Conservation (phyloP, 352 stramenopile genomes). For the Globisporangium middletonii region DNA sequence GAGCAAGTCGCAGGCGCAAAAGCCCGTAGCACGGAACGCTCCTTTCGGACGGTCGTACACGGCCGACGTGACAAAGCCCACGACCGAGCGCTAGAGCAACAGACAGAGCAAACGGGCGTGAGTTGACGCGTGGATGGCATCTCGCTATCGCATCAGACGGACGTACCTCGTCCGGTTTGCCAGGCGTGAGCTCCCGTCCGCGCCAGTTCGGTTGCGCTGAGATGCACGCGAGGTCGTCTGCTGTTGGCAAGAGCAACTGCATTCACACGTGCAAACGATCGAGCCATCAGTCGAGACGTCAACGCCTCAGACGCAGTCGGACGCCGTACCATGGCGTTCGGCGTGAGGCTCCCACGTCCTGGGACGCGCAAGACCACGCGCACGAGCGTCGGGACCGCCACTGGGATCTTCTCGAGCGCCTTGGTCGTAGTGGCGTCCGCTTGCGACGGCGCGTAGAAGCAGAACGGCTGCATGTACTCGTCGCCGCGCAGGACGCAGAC, state of each 20-base stretch:
- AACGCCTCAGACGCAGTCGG: background rate
- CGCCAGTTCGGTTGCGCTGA: constrained; percentile 28
- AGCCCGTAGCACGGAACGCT: constrained; percentile 52
- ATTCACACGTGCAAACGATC: constrained; percentile 1
- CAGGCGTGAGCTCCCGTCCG: constrained; percentile 18
- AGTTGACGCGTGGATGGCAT: background rate
- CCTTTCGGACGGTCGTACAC: constrained; percentile 77
- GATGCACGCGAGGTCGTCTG: constrained; percentile 20
- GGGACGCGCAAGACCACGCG: constrained; percentile 45
- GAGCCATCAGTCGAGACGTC: background rate
- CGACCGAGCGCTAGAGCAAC: constrained; percentile 23
- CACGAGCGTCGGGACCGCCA: constrained; percentile 66
- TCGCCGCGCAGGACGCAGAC: constrained; percentile 52
- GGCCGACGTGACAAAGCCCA: constrained; percentile 67
- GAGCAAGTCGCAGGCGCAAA: constrained; percentile 56
- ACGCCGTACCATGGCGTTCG: constrained; percentile 54
- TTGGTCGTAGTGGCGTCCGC: background rate
- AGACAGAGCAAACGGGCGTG: background rate
- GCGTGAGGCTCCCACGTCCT: constrained; percentile 45
- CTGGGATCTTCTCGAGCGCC: constrained; percentile 25
- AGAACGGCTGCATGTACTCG: constrained; percentile 69
- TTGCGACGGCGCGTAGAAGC: constrained; percentile 28
- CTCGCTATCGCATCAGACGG: background rate
- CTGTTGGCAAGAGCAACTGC: constrained; percentile 30
- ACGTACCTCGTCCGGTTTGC: constrained; percentile 6